Base-by-base conservation (phyloP, 148 eudicot genomes). In the Suaeda aralocaspica region DNA sequence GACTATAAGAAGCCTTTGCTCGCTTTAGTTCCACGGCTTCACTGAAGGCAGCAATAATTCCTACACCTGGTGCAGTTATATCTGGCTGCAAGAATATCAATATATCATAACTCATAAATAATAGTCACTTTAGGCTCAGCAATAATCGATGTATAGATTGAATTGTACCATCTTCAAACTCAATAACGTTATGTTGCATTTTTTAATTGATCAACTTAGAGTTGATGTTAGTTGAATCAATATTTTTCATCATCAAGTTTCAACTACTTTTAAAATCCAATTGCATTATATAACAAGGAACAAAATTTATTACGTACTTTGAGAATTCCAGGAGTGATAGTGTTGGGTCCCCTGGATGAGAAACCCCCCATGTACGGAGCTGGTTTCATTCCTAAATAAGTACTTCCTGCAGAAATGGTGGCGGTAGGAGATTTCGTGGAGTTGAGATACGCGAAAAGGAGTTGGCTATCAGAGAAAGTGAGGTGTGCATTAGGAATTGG, bases 301-400 rank as follows among this genome's bases (percentile, higher is more conserved):
- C n/a, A n/a, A n/a, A n/a, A n/a, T n/a, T n/a, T n/a, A 36, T 3
- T 45, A 28, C 2, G 53, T 72, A 85, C 95, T 86, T 86, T 86
- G 22, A 88, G 79, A 42, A 84, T 72, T 72, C 76, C 83, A 1
- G 33, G 36, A 57, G 87, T 81, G 18, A 86, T 77, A 18, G 77
- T 29, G 76, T 86, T 64, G 10, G 93, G 93, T 5, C 93, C 90
- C 51, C 88, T 76, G 19, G 88, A 84, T 39, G 93, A 88, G 66
- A 88, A 88, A 39, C 8, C 30, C 26, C 13, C 68, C 51, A 64
- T 15, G 4, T 1, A 15, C 16, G 68, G 68, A 39, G 68, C 68
- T 8, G 68, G 68, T n/a, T 50, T 50, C 24, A 19, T 0, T 5
- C 25, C 55, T 10, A 10, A 21, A 0, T 39, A 29, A 2, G 68